A percentile compares a stretch with the other conserved stretches of the same genome.
Conservation (phyloP, 1,284 basidiomycete species). For the Laetiporus sulphureus region DNA sequence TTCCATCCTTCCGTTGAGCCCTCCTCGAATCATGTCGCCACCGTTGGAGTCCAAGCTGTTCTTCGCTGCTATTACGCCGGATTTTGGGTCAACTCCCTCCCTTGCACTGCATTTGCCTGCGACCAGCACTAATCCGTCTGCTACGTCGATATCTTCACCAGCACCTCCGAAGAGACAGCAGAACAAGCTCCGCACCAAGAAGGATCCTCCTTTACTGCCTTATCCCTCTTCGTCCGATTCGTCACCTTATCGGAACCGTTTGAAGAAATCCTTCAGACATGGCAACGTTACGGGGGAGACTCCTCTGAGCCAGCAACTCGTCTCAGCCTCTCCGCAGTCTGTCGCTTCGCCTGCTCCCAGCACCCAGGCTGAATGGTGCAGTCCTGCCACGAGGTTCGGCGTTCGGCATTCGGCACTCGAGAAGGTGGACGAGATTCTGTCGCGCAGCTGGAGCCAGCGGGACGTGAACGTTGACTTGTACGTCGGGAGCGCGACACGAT, state of each 20-base stretch:
- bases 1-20: slow-evolving; percentile 26
- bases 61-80: slow-evolving; percentile 19
- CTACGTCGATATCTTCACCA: background rate
- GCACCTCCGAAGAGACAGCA: slow-evolving; percentile 3
- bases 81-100: slow-evolving; percentile 14
- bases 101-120: slow-evolving; percentile 9
- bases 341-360: slow-evolving; percentile 2
- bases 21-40: slow-evolving; percentile 26
- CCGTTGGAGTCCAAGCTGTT: slow-evolving; percentile 29
- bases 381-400: too few relatives aligned
- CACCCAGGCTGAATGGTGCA: slow-evolving; percentile 22
- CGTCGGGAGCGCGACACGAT: background rate
- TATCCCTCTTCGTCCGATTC: slow-evolving; percentile 18
- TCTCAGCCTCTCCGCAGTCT: slow-evolving; percentile 2
- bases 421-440: slow-evolving; percentile 29
- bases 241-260: slow-evolving; percentile 18
- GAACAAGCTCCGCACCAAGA: slow-evolving; percentile 18
- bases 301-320: slow-evolving; percentile 3
- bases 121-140: background rate
- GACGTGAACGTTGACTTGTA: slow-evolving; percentile 8
- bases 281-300: slow-evolving; percentile 1
- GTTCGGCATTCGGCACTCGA: slow-evolving; percentile 23
- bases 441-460: slow-evolving; percentile 24
- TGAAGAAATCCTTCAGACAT: slow-evolving; percentile 15
- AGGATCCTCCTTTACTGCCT: slow-evolving; percentile 18